Conservation (phyloP, 1,139 yeast genomes). For the Suhomyces choctaworum region DNA sequence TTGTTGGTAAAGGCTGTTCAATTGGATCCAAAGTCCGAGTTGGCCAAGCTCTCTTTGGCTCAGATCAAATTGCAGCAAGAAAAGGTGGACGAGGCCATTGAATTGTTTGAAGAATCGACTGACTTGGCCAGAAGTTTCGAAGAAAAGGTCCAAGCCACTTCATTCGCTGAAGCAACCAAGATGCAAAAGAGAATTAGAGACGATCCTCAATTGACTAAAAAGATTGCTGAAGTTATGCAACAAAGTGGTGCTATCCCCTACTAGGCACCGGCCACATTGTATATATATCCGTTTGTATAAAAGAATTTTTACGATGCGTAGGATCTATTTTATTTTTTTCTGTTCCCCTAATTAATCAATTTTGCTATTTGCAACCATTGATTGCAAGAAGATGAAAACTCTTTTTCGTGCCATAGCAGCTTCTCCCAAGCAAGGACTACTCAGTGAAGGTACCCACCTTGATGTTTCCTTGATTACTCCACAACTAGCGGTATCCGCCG, state of each 20-base stretch:
- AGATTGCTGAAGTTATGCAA: constrained; percentile 48
- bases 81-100: constrained; percentile 78
- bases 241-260: constrained; percentile 22
- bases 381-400: constrained; percentile 6
- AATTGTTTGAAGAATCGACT: constrained; percentile 79
- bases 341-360: not conserved
- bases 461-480: constrained; percentile 69
- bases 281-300: constrained; percentile 5
- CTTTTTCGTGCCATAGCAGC: constrained; percentile 23
- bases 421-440: constrained; percentile 26
- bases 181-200: constrained; percentile 71
- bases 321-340: not conserved
- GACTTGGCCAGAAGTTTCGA: constrained; percentile 78
- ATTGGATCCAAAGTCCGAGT: constrained; percentile 83
- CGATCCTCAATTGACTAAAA: constrained; percentile 58
- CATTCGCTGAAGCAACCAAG: constrained; percentile 89
- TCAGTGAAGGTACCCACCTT: constrained; percentile 29
- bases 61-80: constrained; percentile 86
- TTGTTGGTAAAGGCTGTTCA: constrained; percentile 76
- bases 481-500: constrained; percentile 66
- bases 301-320: not conserved
- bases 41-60: constrained; percentile 86
- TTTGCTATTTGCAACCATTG: constrained; percentile 9
- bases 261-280: constrained; percentile 9
- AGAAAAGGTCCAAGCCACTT: constrained; percentile 89